Base-by-base conservation (phyloP, 1,284 basidiomycete genomes). In the Sparassis latifolia region DNA sequence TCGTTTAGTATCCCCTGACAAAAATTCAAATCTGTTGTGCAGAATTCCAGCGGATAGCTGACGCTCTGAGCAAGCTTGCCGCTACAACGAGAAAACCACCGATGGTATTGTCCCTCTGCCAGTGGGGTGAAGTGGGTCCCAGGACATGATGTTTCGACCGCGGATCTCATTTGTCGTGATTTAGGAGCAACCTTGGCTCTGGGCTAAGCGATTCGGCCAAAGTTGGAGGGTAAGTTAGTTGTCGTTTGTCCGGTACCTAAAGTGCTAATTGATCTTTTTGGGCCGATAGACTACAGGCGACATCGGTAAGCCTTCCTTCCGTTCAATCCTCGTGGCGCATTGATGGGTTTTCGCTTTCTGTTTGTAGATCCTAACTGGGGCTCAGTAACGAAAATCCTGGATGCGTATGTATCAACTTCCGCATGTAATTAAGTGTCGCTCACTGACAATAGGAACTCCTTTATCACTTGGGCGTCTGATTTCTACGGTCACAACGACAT, bases 401-500 rank as follows among this genome's bases (percentile, higher is more conserved):
- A 78, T 57, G 63, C 67, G 75, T 75, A 37, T 12, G 53, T 20
- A 20, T 20, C 20, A 20, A 20, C 20, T 20, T 20, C 20, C 20
- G 20, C 20, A 30, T 6, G n/a, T 42, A 12, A 4, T 10, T 12
- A 3, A 2, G 4, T 31, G 20, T 1, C 35, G 3, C 20, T 20
- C 20, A 20, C 20, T 20, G 20, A 1, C 20, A 20, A 5, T 47
- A 70, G 67, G 49, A 70, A 67, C 50, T 71, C 70, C 3, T 71
- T 72, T 55, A 68, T 72, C 46, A 72, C 80, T 0, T 75, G 69
- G 61, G 76, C 76, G 4, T 73, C 78, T 12, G 77, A 82, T 63
- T 83, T 82, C 56, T 82, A 78, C 58, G 80, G 78, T 3, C 75
- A 73, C 51, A 82, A 81, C 54, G 80, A 83, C 58, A 62, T 82